A percentile compares a stretch with the other conserved stretches of the same genome.
Conservation (phyloP, 805 yeast genomes). For the Metahyphopichia silvanorum region DNA sequence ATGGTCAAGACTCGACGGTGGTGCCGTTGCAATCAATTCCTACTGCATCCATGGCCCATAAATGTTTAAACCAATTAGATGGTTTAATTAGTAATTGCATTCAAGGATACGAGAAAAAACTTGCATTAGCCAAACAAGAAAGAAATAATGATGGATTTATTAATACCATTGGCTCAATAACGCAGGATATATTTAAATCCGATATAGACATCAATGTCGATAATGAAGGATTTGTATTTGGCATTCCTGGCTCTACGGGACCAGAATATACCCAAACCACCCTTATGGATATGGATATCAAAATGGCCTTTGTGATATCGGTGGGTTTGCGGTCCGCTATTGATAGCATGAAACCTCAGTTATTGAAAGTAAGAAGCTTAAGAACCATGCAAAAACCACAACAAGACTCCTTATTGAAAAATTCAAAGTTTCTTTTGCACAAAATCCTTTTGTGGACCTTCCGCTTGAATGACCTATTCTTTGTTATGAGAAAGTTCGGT, state of each 20-base stretch:
- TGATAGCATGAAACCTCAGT: slow-evolving; percentile 16
- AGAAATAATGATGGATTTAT: slow-evolving; percentile 8
- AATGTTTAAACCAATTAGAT: slow-evolving; percentile 27
- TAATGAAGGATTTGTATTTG: not conserved
- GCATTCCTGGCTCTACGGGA: slow-evolving; percentile 1
- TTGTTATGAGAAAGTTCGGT: slow-evolving; percentile 45
- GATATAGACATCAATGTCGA: slow-evolving; percentile 25
- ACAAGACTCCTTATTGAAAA: slow-evolving; percentile 13
- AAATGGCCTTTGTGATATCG: slow-evolving; percentile 24
- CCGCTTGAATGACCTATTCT: slow-evolving; percentile 49
- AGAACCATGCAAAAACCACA: slow-evolving; percentile 8
- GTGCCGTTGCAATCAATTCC: slow-evolving; percentile 31
- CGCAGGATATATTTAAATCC: slow-evolving; percentile 14
- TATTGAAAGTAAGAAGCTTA: slow-evolving; percentile 16
- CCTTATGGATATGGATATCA: slow-evolving; percentile 39
- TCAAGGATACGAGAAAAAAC: slow-evolving; percentile 37
- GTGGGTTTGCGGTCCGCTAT: slow-evolving; percentile 24
- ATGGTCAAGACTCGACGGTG: slow-evolving; percentile 31
- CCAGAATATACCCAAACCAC: slow-evolving; percentile 18
- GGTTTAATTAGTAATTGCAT: slow-evolving; percentile 22
- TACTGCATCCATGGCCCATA: slow-evolving; percentile 14
- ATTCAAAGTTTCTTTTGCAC: slow-evolving; percentile 43
- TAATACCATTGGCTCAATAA: slow-evolving; percentile 15
- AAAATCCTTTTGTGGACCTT: slow-evolving; percentile 43
- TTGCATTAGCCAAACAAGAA: slow-evolving; percentile 22